phyloP scores from a whole-genome alignment of 2,329 filamentous ascomycete species.

The Fusarium buharicum region DNA sequence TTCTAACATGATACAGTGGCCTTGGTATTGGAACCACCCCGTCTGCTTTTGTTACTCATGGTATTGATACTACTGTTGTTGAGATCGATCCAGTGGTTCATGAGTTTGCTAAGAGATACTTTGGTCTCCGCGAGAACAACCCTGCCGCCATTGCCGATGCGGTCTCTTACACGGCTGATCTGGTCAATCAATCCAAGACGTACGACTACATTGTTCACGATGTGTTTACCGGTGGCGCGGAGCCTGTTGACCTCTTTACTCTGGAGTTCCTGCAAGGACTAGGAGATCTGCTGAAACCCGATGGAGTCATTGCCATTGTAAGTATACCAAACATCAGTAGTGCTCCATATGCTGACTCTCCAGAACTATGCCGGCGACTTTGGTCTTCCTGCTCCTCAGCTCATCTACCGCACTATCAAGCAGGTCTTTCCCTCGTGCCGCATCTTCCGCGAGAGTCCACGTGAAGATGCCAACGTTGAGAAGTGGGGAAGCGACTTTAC shows the following conservation, averaged over 20 bases:
- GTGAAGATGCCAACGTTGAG: slow-evolving; percentile 59
- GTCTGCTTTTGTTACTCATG: slow-evolving; percentile 84
- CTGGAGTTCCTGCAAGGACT: slow-evolving; percentile 81
- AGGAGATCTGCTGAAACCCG: slow-evolving; percentile 74
- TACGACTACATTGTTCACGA: slow-evolving; percentile 98
- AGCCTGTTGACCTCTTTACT: slow-evolving; percentile 90
- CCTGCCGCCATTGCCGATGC: slow-evolving; percentile 86
- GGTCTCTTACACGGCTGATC: slow-evolving; percentile 69
- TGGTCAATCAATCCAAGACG: slow-evolving; percentile 56
- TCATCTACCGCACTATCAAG: slow-evolving; percentile 84
- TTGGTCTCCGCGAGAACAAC: slow-evolving; percentile 80
- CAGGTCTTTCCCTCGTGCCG: slow-evolving; percentile 89
- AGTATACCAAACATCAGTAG: slow-evolving; percentile 48
- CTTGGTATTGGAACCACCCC: slow-evolving; percentile 93
- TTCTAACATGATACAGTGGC: slow-evolving; percentile 64
- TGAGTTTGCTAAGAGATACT: slow-evolving; percentile 84
- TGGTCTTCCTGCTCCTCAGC: slow-evolving; percentile 75
- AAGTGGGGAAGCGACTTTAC: slow-evolving; percentile 76
- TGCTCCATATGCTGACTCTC: slow-evolving; percentile 25
- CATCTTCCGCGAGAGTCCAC: slow-evolving; percentile 82
- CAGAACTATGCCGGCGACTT: slow-evolving; percentile 97
- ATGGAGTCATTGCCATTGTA: slow-evolving; percentile 89
- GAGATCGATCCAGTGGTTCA: slow-evolving; percentile 94
- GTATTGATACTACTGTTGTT: slow-evolving; percentile 91
- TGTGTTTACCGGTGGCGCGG: slow-evolving; percentile 95